Percentiles rank a stretch among this genome's conserved stretches.
phyloP scores from a whole-genome alignment of 257 asterid species.

The Ophiorrhiza pumila region DNA sequence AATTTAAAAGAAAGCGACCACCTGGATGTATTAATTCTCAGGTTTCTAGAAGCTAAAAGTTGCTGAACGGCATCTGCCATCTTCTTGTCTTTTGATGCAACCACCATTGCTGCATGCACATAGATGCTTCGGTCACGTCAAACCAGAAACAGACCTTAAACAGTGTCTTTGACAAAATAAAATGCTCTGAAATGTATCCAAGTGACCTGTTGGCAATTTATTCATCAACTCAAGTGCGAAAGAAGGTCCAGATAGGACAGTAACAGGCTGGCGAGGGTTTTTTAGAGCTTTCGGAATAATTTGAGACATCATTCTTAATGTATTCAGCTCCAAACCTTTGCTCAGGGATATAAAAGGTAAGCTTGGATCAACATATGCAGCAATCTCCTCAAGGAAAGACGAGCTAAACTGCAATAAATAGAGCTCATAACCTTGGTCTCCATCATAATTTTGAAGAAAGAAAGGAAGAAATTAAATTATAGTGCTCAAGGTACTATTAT shows the following conservation, averaged over 20 bases:
- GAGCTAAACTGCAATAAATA: conserved; percentile 78
- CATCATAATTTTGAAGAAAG: not conserved
- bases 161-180: not conserved
- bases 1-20: conserved; percentile 20
- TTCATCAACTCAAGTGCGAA: conserved; percentile 92
- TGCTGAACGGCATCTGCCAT: conserved; percentile 83
- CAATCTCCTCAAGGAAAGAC: conserved; percentile 71
- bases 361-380: conserved; percentile 75
- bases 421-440: conserved; percentile 10
- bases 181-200: conserved; percentile 20
- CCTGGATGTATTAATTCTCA: conserved; percentile 93
- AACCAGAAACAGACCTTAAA: conserved; percentile 14
- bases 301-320: conserved; percentile 86
- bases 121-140: conserved; percentile 9
- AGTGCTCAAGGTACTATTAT: not conserved
- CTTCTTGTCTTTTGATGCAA: conserved; percentile 85
- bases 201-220: conserved; percentile 78
- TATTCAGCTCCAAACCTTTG: conserved; percentile 88
- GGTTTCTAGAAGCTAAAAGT: conserved; percentile 69
- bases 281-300: conserved; percentile 72
- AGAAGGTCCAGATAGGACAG: conserved; percentile 87
- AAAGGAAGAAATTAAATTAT: not conserved
- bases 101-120: conserved; percentile 66
- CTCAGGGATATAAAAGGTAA: conserved; percentile 91
- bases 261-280: conserved; percentile 89